These are phyloP conservation scores for Septoria linicola DNA, from an alignment of 2,329 filamentous ascomycete species.

Conservation along the genomic window DNA sequence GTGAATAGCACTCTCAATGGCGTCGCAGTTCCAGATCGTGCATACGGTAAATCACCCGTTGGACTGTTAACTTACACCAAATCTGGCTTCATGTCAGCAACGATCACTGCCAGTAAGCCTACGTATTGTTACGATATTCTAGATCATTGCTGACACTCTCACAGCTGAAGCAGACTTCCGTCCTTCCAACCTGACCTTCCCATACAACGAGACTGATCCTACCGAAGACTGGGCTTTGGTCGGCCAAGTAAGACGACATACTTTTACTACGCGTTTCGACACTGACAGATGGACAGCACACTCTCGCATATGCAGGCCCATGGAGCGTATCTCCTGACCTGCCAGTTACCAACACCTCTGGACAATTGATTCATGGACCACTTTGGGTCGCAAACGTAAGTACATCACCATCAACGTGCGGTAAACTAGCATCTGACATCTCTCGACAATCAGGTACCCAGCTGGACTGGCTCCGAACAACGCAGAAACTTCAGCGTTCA, in stretches of 20 bases:
- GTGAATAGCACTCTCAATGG: constrained; percentile 1
- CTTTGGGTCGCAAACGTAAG: constrained; percentile 8
- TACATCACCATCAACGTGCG: too few relatives aligned
- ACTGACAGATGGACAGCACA: not conserved
- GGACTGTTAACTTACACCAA: constrained; percentile 10
- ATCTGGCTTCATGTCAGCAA: constrained; percentile 11
- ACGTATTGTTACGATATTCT: not conserved
- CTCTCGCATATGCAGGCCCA: constrained; percentile 6
- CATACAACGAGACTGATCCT: constrained; percentile 5
- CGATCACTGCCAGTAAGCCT: constrained; percentile 7
- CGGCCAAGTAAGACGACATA: too few relatives aligned
- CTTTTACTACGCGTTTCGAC: too few relatives aligned
- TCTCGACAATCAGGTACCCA: not conserved
- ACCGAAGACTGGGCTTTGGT: constrained; percentile 10
- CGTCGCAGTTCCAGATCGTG: constrained; percentile 5
- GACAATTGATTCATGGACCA: constrained; percentile 5
- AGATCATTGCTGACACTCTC: not conserved
- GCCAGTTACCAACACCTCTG: not conserved
- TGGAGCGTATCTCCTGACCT: not conserved
- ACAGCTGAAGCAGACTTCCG: constrained; percentile 4
- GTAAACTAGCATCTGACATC: too few relatives aligned
- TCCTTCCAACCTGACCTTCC: constrained; percentile 5
- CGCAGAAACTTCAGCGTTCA: constrained; percentile 2
- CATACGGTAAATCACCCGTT: constrained; percentile 10
- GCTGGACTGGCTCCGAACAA: constrained; percentile 1